Base-by-base conservation (phyloP, 306 rosid species). In the Myrica gale region DNA sequence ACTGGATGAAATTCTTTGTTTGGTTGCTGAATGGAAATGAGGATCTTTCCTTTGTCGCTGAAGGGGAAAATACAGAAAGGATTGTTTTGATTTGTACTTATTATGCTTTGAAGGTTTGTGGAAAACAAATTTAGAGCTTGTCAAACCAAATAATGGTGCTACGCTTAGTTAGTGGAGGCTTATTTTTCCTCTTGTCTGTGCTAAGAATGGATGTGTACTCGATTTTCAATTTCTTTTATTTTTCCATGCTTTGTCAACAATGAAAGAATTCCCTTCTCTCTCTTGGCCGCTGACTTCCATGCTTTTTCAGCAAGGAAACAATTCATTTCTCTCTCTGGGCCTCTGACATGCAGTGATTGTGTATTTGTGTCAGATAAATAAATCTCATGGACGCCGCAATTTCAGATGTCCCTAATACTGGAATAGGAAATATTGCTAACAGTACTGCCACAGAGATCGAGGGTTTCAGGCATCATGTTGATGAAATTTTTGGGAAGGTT, bases 401-500 rank as follows among this genome's bases (percentile, higher is more conserved):
- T 74, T 74, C 84, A 4, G 81, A 78, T 42, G 73, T 26, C 57
- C 58, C 65, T 57, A 66, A 82, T 65, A 70, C 44, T 23, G 81
- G 66, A 11, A 9, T 62, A 16, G 86, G 73, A 62, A 74, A 67
- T 51, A 9, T 66, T 66, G 71, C 72, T 60, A 47, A 74, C 37
- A 73, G 52, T 48, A 67, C 73, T 76, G 75, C 6, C 52, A 66
- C 55, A 58, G 88, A 86, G 79, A 73, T 79, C 48, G 91, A 85
- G 74, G 81, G 81, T 71, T 89, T 82, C 71, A 80, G 77, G 77
- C 79, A 81, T 52, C 85, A 82, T 0, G 93, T 88, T 51, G 88
- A 88, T 9, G 86, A 83, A 10, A 85, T 91, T 1, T 75, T 79
- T 21, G 80, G 66, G 2, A 84, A 88, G 68, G 97, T 89, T 79